phyloP scores from a whole-genome alignment of 345 rosid genomes.

The Combretum micranthum region DNA sequence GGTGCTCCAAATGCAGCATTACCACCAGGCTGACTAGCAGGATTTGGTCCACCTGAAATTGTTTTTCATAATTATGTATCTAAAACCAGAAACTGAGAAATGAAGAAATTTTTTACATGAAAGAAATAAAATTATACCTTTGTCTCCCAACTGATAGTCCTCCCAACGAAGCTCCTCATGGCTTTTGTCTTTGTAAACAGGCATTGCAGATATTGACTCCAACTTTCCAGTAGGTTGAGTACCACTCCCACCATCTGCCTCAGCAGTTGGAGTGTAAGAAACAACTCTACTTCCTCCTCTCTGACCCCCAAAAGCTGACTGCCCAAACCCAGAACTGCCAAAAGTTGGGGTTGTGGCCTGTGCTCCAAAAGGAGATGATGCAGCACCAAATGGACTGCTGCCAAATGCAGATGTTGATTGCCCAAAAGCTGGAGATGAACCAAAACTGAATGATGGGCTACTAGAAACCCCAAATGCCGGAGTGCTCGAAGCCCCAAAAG shows the following conservation, averaged over 20 bases:
- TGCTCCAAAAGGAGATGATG: slow-evolving; percentile 52
- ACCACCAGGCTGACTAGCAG: slow-evolving; percentile 55
- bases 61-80: slow-evolving; percentile 2
- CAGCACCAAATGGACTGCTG: slow-evolving; percentile 58
- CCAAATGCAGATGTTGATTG: slow-evolving; percentile 74
- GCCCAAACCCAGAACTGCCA: slow-evolving; percentile 61
- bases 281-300: slow-evolving; percentile 80
- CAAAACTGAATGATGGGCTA: slow-evolving; percentile 52
- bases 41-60: slow-evolving; percentile 66
- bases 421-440: slow-evolving; percentile 64
- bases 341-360: slow-evolving; percentile 64
- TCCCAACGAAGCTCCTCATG: slow-evolving; percentile 97
- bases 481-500: slow-evolving; percentile 24
- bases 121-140: slow-evolving; percentile 39
- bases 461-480: slow-evolving; percentile 28
- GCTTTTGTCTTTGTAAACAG: slow-evolving; percentile 59
- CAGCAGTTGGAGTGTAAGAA: slow-evolving; percentile 56
- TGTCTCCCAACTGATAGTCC: slow-evolving; percentile 93
- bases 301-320: slow-evolving; percentile 62
- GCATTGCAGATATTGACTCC: slow-evolving; percentile 85
- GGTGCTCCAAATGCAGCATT: slow-evolving; percentile 47
- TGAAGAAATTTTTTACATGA: neutral
- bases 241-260: slow-evolving; percentile 42
- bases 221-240: slow-evolving; percentile 64
- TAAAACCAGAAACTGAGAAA: slow-evolving; percentile 1